Percentiles rank a stretch among this genome's conserved stretches.
These are phyloP conservation scores for Ganoderma resinaceum DNA, from an alignment of 1,284 basidiomycete species.

Conservation along the genomic window DNA sequence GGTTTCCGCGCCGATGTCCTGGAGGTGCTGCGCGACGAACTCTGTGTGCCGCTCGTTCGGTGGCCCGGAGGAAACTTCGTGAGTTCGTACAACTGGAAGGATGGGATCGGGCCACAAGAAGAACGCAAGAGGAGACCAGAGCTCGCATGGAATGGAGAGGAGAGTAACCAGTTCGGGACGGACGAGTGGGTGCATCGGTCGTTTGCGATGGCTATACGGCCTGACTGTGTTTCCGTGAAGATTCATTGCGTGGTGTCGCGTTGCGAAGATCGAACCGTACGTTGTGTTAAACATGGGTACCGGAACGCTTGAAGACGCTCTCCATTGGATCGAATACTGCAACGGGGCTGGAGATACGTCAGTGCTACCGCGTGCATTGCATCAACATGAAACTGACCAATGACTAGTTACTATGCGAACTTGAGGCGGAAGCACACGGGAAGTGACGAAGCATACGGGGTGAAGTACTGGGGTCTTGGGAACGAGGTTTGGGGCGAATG, in stretches of 20 bases:
- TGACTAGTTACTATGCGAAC: conserved; percentile 62
- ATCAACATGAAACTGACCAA: background rate
- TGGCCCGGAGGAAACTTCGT: conserved; percentile 68
- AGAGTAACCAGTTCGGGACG: conserved; percentile 72
- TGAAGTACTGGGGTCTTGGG: conserved; percentile 42
- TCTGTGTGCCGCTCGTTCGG: conserved; percentile 62
- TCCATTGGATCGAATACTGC: conserved; percentile 75
- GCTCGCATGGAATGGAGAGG: conserved; percentile 70
- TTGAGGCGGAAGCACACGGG: conserved; percentile 62
- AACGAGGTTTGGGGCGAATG: conserved; percentile 69
- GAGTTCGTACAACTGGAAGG: conserved; percentile 75
- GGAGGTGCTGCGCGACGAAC: conserved; percentile 53
- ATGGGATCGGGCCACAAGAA: conserved; percentile 64
- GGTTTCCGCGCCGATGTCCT: conserved; percentile 68
- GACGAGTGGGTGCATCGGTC: conserved; percentile 46
- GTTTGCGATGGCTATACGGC: background rate
- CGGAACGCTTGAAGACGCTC: conserved; percentile 65
- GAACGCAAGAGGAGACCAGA: conserved; percentile 63
- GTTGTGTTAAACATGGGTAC: conserved; percentile 75
- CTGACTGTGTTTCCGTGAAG: conserved; percentile 36
- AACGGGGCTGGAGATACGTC: conserved; percentile 52
- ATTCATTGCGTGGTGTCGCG: conserved; percentile 56
- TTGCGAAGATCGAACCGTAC: conserved; percentile 61
- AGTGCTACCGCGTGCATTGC: conserved; percentile 34
- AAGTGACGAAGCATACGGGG: conserved; percentile 61